Percentiles rank a stretch among this genome's conserved stretches.
Evolutionary conservation across 2,329 filamentous ascomycete genomes (phyloP).

Genomic region (Xylariaceae sp.): DNA sequence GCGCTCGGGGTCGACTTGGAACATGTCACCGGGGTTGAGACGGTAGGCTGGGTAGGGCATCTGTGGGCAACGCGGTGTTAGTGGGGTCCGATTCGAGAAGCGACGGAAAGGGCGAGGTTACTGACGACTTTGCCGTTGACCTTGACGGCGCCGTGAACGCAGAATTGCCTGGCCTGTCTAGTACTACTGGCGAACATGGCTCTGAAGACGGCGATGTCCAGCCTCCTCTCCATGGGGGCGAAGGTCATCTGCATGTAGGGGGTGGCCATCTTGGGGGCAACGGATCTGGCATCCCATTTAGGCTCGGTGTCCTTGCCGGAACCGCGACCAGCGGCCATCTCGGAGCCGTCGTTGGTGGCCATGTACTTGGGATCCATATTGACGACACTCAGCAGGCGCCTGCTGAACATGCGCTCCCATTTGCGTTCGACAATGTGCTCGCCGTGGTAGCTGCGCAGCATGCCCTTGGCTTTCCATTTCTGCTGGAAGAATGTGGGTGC

Average conservation of each 20-base stretch:
- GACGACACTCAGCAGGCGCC: conserved; percentile 75
- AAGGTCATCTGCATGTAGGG: conserved; percentile 98
- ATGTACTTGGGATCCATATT: conserved; percentile 80
- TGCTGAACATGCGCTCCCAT: conserved; percentile 90
- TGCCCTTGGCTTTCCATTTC: conserved; percentile 90
- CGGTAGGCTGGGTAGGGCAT: conserved; percentile 91
- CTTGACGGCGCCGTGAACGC: conserved; percentile 86
- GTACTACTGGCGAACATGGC: conserved; percentile 91
- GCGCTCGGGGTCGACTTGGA: conserved; percentile 85
- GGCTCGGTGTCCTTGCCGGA: conserved; percentile 54
- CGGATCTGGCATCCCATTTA: not conserved
- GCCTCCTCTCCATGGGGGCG: conserved; percentile 80
- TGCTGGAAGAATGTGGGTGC: conserved; percentile 87
- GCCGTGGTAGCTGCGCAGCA: conserved; percentile 84
- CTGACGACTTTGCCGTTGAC: conserved; percentile 92
- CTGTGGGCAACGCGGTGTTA: conserved; percentile 40
- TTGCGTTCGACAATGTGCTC: conserved; percentile 90
- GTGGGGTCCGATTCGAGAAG: not conserved
- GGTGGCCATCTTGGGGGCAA: conserved; percentile 44
- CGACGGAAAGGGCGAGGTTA: conserved; percentile 13
- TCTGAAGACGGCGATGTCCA: conserved; percentile 93
- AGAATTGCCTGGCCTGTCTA: conserved; percentile 89
- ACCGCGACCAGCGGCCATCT: conserved; percentile 78
- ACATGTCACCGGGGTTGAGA: conserved; percentile 96
- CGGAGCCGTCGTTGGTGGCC: conserved; percentile 75